phyloP scores from a whole-genome alignment of 2,329 filamentous ascomycete species.

The Alternaria ethzedia region DNA sequence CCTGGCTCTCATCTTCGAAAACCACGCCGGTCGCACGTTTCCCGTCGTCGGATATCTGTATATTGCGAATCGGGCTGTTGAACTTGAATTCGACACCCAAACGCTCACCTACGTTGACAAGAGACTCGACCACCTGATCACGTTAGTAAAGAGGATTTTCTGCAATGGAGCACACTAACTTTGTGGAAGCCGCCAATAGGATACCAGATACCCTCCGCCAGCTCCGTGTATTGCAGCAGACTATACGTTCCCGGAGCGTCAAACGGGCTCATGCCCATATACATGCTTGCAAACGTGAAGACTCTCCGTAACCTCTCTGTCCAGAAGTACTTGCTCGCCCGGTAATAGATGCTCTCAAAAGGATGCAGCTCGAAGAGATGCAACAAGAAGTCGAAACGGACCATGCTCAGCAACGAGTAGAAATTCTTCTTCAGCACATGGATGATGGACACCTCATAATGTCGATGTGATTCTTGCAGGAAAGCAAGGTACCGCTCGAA shows the following conservation, averaged over 20 bases:
- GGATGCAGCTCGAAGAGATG: constrained; percentile 69
- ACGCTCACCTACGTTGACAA: constrained; percentile 68
- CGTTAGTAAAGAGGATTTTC: constrained; percentile 6
- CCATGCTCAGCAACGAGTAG: constrained; percentile 63
- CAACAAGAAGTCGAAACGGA: constrained; percentile 63
- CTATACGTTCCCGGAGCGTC: constrained; percentile 78
- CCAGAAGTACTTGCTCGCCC: constrained; percentile 71
- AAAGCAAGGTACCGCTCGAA: constrained; percentile 73
- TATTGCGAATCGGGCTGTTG: constrained; percentile 62
- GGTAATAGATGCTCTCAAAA: constrained; percentile 72
- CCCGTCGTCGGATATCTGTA: constrained; percentile 62
- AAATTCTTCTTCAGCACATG: constrained; percentile 75
- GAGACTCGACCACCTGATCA: constrained; percentile 60
- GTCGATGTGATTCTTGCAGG: constrained; percentile 69
- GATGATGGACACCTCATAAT: constrained; percentile 71
- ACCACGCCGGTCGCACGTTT: constrained; percentile 64
- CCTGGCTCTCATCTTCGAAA: constrained; percentile 62
- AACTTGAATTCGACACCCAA: constrained; percentile 69
- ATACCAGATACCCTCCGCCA: constrained; percentile 79
- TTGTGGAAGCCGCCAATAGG: constrained; percentile 73
- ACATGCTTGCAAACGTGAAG: constrained; percentile 82
- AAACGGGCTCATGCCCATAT: constrained; percentile 81
- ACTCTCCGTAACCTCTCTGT: constrained; percentile 72
- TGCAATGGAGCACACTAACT: constrained; percentile 43
- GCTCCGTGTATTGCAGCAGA: constrained; percentile 75